Conservation (phyloP, 2,329 filamentous ascomycete species). For the Colletotrichum endophyticum region DNA sequence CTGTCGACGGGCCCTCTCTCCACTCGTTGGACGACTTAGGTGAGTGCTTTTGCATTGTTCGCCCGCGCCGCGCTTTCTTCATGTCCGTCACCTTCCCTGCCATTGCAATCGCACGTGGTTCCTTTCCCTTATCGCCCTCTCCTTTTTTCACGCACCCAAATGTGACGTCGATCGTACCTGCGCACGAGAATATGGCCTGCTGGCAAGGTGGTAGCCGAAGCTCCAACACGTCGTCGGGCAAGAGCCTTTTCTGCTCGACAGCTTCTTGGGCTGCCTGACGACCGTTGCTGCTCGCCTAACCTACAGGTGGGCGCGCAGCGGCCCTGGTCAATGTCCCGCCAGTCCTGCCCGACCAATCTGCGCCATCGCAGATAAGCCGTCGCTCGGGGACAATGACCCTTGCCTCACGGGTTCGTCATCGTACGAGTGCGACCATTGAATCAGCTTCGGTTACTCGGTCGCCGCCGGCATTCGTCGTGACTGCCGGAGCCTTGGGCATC, state of each 20-base stretch:
- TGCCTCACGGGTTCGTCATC: background rate
- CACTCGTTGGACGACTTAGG: constrained; percentile 1
- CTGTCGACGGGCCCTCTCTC: background rate
- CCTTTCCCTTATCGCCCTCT: background rate
- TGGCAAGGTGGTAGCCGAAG: background rate
- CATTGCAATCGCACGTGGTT: background rate
- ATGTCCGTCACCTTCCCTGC: background rate
- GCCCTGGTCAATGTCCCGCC: background rate
- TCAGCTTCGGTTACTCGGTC: background rate
- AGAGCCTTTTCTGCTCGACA: background rate
- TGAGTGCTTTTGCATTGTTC: background rate
- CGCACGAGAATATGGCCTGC: background rate
- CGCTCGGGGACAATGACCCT: background rate
- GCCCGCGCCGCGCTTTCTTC: background rate
- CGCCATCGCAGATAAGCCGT: background rate
- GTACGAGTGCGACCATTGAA: background rate
- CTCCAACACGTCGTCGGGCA: background rate
- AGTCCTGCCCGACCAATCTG: background rate
- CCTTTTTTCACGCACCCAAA: background rate
- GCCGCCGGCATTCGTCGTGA: background rate
- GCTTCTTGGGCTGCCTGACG: too few relatives aligned
- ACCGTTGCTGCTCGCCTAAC: background rate
- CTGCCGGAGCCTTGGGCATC: background rate
- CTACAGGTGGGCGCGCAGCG: background rate
- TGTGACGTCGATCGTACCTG: constrained; percentile 9